Base-by-base conservation (phyloP, 306 rosid genomes). In the Ceratonia siliqua region DNA sequence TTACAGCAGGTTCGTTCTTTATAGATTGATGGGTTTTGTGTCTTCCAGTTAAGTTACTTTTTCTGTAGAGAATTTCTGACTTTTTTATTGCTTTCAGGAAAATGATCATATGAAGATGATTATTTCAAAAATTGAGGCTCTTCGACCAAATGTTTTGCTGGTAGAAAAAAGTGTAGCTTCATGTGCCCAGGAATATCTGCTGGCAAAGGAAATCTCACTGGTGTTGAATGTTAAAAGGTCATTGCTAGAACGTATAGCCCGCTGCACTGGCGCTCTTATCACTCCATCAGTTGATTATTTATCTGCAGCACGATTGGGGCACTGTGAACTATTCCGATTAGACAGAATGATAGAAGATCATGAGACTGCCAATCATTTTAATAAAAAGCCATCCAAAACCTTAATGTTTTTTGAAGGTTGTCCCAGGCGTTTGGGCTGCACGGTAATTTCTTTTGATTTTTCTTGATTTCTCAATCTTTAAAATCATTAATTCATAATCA, bases 331-430 rank as follows among this genome's bases (percentile, higher is more conserved):
- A 32, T 89, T 89, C 73, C 85, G 83, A 11, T 49, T 87, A 53
- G 89, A 85, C 69, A 85, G 76, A 64, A 41, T 83, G 55, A 46
- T 72, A 35, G 94, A 89, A 81, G 85, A 83, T 62, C 83, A 70
- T 48, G 88, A 71, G 82, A 71, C 59, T 39, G 41, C 72, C 45
- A 83, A 70, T 72, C 94, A 82, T 80, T 82, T 80, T 20, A 85
- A 81, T 87, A 84, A 59, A 80, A 89, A 81, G 73, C 82, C 87
- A 43, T 49, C 81, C 30, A 89, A 89, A 78, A 87, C 94, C 58
- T 75, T 89, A 68, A 89, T 89, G 94, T 89, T 82, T 71, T 89
- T 87, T 63, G 89, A 89, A 87, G 91, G 91, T 62, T 89, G 94
- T 75, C 87, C 94, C 35, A 85, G 86, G 89, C 91, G 91, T 55